phyloP scores from a whole-genome alignment of 352 stramenopile species.

The Pseudoperonospora humuli region DNA sequence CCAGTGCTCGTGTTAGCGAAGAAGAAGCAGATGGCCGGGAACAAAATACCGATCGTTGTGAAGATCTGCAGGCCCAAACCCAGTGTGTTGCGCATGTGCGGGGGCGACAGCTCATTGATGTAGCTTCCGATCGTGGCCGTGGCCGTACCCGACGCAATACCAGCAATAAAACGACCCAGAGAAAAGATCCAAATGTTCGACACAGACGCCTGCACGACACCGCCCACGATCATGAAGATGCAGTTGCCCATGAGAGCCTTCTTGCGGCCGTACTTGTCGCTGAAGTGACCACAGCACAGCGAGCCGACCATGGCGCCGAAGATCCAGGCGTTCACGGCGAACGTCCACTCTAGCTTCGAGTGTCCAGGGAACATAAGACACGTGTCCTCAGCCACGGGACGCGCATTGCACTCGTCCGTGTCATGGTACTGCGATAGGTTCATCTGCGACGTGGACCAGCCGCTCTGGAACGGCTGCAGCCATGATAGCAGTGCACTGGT shows the following conservation, averaged over 20 bases:
- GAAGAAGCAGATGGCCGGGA: constrained; percentile 13
- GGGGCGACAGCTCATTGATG: constrained; percentile 14
- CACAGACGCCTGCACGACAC: constrained; percentile 10
- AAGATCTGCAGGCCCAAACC: constrained; percentile 11
- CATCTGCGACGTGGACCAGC: constrained; percentile 47
- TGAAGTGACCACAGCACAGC: constrained; percentile 15
- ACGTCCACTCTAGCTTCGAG: constrained; percentile 30
- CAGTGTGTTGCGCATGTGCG: constrained; percentile 14
- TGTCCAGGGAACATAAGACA: constrained; percentile 33
- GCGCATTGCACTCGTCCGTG: constrained; percentile 36
- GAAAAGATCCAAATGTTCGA: constrained; percentile 27
- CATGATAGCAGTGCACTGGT: constrained; percentile 25
- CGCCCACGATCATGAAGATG: too few relatives aligned
- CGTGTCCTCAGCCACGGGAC: constrained; percentile 26
- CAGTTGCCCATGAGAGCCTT: too few relatives aligned
- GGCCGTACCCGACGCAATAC: constrained; percentile 27
- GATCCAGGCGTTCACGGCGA: constrained; percentile 42
- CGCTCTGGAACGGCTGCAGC: constrained; percentile 43
- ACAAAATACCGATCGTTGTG: constrained; percentile 12
- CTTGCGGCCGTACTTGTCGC: constrained; percentile 15
- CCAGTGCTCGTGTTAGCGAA: constrained; percentile 16
- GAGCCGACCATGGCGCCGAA: constrained; percentile 29
- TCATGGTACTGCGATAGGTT: constrained; percentile 57
- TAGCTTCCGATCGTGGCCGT: constrained; percentile 30
- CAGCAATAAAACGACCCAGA: constrained; percentile 20